Percentiles rank a stretch among this genome's conserved stretches.
Evolutionary conservation across 176 grass and related monocot species (phyloP).

Genomic region (Ensete ventricosum): DNA sequence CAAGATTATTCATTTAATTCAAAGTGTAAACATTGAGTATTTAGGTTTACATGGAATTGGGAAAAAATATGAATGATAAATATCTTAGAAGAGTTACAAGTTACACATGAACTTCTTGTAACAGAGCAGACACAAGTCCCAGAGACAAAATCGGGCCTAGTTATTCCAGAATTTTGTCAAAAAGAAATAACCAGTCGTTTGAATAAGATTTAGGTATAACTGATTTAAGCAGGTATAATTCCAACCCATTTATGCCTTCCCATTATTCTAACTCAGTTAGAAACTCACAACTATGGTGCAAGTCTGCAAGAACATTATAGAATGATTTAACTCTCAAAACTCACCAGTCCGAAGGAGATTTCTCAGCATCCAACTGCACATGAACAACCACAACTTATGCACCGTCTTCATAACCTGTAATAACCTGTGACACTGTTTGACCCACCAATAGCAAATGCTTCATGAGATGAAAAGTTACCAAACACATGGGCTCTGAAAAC

Average conservation of each 20-base stretch:
- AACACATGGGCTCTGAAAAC: conserved; percentile 72
- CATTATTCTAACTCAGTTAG: neutral
- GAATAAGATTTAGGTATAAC: neutral
- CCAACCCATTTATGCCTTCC: neutral
- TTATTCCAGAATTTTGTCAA: neutral
- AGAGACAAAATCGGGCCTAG: neutral
- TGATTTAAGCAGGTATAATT: neutral
- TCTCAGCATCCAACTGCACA: conserved; percentile 81
- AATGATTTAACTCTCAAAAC: neutral
- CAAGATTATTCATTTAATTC: neutral
- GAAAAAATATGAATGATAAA: no score
- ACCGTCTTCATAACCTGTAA: conserved; percentile 93
- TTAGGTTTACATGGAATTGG: no score
- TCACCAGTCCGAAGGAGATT: conserved; percentile 73
- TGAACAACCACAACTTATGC: conserved; percentile 69
- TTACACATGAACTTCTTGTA: neutral
- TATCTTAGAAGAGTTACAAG: no score
- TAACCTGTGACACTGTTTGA: conserved; percentile 95
- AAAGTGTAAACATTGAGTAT: neutral
- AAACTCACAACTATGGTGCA: neutral
- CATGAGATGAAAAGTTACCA: conserved; percentile 85
- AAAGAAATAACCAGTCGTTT: neutral
- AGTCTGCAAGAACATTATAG: neutral
- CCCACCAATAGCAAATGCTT: conserved; percentile 93
- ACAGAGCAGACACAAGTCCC: neutral